Evolutionary conservation across 768 basidiomycete species (phyloP), one percentile per base, ranked within the genome.

Genomic region (Psilocybe sp.): DNA sequence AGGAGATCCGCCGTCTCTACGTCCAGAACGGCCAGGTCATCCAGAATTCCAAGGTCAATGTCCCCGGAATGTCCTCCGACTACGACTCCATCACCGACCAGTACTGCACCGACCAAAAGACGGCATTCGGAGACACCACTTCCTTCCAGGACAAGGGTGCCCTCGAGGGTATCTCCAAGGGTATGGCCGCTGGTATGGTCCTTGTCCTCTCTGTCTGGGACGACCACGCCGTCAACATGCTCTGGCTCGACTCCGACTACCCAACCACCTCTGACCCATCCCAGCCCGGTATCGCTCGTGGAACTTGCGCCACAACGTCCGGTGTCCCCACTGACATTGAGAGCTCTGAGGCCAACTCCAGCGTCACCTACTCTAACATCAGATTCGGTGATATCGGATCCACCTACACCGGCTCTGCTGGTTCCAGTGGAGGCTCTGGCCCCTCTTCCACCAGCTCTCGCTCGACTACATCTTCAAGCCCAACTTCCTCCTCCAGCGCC

Each of bases 311-410:
- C 2, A 77, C 76, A 44, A 63, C 62, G 39, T 77, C 77, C 35
- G 79, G 79, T 50, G 64, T 58, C 3, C 78, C 79, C 48, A 57
- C 61, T 5, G 68, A 74, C 36, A 72, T 80, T 55, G 77, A 79
- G 64, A 40, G 60, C 18, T 44, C 64, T 44, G 46, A 52, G 54
- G 59, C 76, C 44, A 67, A 67, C 59, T 69, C 76, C 28, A 66
- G 66, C 16, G 78, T 81, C 63, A 71, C 67, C 50, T 81, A 61
- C 73, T 79, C 78, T 31, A 80, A 80, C 73, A 81, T 80, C 69
- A 72, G 67, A 61, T 75, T 73, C 60, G 79, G 77, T 49, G 65
- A 69, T 60, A 73, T 79, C 58, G 74, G 72, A 52, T 72, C 75
- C 23, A 79, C 78, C 47, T 78, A 47, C 23, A 28, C 23, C 23